These are phyloP conservation scores for Fusarium pilosicola DNA, from an alignment of 2,329 filamentous ascomycete genomes.

Conservation along the genomic window DNA sequence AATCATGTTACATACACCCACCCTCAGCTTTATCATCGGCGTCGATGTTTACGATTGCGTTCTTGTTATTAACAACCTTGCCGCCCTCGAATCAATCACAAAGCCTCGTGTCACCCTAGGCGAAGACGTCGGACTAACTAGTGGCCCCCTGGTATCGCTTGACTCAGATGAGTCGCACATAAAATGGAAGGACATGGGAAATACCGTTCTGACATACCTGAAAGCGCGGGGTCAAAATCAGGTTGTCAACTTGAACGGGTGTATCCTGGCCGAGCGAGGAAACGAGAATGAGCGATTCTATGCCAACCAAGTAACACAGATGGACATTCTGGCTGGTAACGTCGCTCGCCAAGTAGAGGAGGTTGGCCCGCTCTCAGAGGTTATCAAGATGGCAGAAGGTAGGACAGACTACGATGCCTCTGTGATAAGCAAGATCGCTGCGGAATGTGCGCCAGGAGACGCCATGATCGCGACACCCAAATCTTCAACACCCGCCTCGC, in stretches of 20 bases:
- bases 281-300: conserved; percentile 72
- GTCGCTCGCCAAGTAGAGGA: conserved; percentile 65
- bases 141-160: conserved; percentile 74
- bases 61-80: conserved; percentile 87
- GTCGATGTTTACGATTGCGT: conserved; percentile 98
- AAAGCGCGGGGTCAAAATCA: conserved; percentile 67
- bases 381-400: conserved; percentile 88
- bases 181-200: conserved; percentile 62
- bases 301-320: conserved; percentile 58
- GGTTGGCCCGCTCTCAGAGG: conserved; percentile 74
- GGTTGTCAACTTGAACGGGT: conserved; percentile 65
- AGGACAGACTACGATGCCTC: conserved; percentile 77
- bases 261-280: conserved; percentile 64
- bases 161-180: conserved; percentile 64
- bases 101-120: conserved; percentile 82
- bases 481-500: conserved; percentile 49
- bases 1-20: conserved; percentile 89
- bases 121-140: conserved; percentile 79
- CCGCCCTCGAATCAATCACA: conserved; percentile 86
- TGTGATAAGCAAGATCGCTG: conserved; percentile 71
- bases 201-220: conserved; percentile 67
- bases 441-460: conserved; percentile 80
- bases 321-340: conserved; percentile 67
- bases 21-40: conserved; percentile 87
- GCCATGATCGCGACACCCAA: conserved; percentile 63